Percentiles rank a stretch among this genome's conserved stretches.
Evolutionary conservation across 768 basidiomycete genomes (phyloP).

Genomic region (Candolleomyces aberdarensis): DNA sequence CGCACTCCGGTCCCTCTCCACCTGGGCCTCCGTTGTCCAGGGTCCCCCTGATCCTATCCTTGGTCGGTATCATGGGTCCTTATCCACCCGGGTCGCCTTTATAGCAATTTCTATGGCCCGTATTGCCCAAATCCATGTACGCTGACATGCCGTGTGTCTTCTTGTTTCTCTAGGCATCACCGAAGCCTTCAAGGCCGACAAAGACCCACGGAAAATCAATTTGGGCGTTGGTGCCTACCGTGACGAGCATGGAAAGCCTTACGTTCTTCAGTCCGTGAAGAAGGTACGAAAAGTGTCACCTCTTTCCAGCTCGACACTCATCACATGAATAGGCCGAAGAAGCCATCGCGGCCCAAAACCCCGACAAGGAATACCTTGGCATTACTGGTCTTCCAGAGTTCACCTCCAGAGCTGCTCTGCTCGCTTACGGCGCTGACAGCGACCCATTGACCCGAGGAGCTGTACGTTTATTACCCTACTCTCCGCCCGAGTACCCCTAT

Average conservation of each 20-base stretch:
- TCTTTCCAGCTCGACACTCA: slow-evolving; percentile 2
- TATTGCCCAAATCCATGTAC: slow-evolving; percentile 8
- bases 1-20: slow-evolving; percentile 53
- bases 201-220: slow-evolving; percentile 90
- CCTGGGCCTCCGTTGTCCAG: slow-evolving; percentile 79
- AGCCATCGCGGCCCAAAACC: slow-evolving; percentile 55
- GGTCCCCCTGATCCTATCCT: slow-evolving; percentile 94
- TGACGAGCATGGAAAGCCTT: slow-evolving; percentile 93
- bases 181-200: slow-evolving; percentile 97
- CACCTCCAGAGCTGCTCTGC: slow-evolving; percentile 80
- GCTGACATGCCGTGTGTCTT: slow-evolving; percentile 6
- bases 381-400: slow-evolving; percentile 90
- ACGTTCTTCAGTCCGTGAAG: slow-evolving; percentile 84
- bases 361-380: slow-evolving; percentile 95
- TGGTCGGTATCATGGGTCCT: slow-evolving; percentile 43
- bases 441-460: slow-evolving; percentile 65
- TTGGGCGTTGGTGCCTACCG: slow-evolving; percentile 97
- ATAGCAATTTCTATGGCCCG: neutral
- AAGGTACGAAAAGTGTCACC: slow-evolving; percentile 47
- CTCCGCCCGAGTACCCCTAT: slow-evolving; percentile 6
- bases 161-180: slow-evolving; percentile 59
- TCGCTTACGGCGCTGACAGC: slow-evolving; percentile 88
- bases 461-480: slow-evolving; percentile 40
- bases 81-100: neutral
- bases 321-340: slow-evolving; percentile 65